A percentile compares a stretch with the other conserved stretches of the same genome.
These are phyloP conservation scores for Ganoderma meredithae DNA, from an alignment of 1,284 basidiomycete species.

Conservation along the genomic window DNA sequence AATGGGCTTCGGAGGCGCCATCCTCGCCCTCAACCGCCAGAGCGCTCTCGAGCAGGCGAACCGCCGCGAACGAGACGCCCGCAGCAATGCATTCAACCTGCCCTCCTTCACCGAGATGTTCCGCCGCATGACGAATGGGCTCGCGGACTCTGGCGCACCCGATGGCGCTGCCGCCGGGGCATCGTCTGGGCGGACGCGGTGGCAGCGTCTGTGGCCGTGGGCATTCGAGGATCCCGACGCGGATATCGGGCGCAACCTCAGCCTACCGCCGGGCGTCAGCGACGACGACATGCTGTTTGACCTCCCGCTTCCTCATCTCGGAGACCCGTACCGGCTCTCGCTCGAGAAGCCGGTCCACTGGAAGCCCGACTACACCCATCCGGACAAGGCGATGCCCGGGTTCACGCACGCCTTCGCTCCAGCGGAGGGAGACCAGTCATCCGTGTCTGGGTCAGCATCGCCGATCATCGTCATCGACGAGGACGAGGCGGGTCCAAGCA, in stretches of 20 bases:
- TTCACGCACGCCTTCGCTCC: slow-evolving; percentile 71
- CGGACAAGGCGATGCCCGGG: slow-evolving; percentile 56
- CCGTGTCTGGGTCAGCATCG: slow-evolving; percentile 43
- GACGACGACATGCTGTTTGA: slow-evolving; percentile 17
- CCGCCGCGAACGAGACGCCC: slow-evolving; percentile 23
- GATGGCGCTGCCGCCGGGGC: neutral
- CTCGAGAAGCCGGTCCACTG: slow-evolving; percentile 45
- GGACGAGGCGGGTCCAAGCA: slow-evolving; percentile 33
- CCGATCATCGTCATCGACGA: slow-evolving; percentile 43
- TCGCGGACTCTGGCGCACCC: neutral
- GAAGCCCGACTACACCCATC: slow-evolving; percentile 68
- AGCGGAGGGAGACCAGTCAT: slow-evolving; percentile 30
- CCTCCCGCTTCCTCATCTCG: neutral
- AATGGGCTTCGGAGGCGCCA: slow-evolving; percentile 74
- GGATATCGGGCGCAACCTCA: slow-evolving; percentile 8
- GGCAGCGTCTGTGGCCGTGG: slow-evolving; percentile 21
- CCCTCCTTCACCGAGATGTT: slow-evolving; percentile 27
- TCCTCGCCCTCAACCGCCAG: slow-evolving; percentile 54
- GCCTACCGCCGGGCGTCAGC: slow-evolving; percentile 13
- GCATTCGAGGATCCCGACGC: slow-evolving; percentile 4
- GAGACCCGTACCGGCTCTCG: neutral
- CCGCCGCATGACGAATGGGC: slow-evolving; percentile 16
- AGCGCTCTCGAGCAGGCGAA: slow-evolving; percentile 34
- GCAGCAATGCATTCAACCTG: slow-evolving; percentile 18
- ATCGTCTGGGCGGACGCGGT: slow-evolving; percentile 1